Percentiles rank a stretch among this genome's conserved stretches.
Conservation (phyloP, 257 asterid species). For the Nicotiana noctiflora region DNA sequence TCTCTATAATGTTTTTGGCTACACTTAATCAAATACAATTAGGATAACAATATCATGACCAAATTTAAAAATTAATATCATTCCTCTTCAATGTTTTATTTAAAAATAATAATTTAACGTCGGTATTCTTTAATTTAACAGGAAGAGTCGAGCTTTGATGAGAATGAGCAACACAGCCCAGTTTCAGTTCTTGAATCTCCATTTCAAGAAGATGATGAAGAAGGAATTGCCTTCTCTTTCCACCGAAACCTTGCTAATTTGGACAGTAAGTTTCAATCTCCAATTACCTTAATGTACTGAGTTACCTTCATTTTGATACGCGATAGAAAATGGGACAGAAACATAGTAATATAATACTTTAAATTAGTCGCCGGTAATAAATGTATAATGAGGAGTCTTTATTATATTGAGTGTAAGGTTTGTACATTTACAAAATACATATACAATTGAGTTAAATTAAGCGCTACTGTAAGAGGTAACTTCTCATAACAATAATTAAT, state of each 20-base stretch:
- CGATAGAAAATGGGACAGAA: not conserved
- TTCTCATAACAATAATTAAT: not conserved
- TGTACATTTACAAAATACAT: too few species aligned
- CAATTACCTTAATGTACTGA: not conserved
- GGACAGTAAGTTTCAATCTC: slow-evolving; percentile 19
- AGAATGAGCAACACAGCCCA: slow-evolving; percentile 64
- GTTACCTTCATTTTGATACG: too few species aligned
- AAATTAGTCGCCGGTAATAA: not conserved
- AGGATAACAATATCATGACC: not conserved
- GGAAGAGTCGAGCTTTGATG: slow-evolving; percentile 39
- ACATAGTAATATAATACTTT: not conserved
- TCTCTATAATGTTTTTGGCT: not conserved
- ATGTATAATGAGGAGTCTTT: too few species aligned
- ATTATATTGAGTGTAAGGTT: too few species aligned
- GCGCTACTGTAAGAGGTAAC: not conserved
- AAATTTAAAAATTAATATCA: not conserved
- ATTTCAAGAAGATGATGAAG: slow-evolving; percentile 38
- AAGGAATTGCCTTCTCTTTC: slow-evolving; percentile 16
- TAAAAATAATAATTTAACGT: not conserved
- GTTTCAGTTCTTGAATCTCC: slow-evolving; percentile 75
- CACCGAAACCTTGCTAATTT: slow-evolving; percentile 18
- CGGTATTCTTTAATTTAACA: slow-evolving; percentile 8
- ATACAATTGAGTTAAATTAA: too few species aligned
- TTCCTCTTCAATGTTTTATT: too few species aligned
- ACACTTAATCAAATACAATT: not conserved